Conservation (phyloP, 371 early-diverging fungal species). For the Mortierella sp. region DNA sequence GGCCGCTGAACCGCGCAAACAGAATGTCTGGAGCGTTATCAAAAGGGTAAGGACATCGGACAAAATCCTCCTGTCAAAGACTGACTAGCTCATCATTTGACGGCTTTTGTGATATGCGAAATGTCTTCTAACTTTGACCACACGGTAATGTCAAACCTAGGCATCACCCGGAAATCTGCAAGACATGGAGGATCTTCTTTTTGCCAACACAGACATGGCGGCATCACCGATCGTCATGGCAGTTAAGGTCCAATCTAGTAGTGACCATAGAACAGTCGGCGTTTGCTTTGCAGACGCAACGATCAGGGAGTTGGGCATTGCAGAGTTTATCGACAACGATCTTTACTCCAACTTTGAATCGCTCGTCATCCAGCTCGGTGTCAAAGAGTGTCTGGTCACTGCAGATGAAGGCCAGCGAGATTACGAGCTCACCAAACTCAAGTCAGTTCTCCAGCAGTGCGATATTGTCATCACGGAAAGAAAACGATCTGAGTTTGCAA, state of each 20-base stretch:
- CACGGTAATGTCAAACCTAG: slow-evolving; percentile 23
- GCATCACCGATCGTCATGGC: slow-evolving; percentile 87
- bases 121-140: not conserved
- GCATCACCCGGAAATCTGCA: slow-evolving; percentile 96
- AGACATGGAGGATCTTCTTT: slow-evolving; percentile 90
- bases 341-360: slow-evolving; percentile 93
- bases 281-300: slow-evolving; percentile 91
- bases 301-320: slow-evolving; percentile 77
- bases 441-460: slow-evolving; percentile 75
- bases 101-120: not conserved
- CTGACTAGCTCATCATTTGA: not conserved
- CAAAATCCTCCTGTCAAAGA: not conserved
- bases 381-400: slow-evolving; percentile 90
- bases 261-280: slow-evolving; percentile 78
- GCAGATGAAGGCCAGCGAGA: slow-evolving; percentile 64
- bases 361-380: slow-evolving; percentile 89
- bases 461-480: slow-evolving; percentile 78
- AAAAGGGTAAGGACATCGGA: slow-evolving; percentile 52
- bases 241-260: slow-evolving; percentile 65
- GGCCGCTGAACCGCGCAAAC: slow-evolving; percentile 64
- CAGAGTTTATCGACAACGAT: slow-evolving; percentile 94
- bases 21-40: slow-evolving; percentile 50
- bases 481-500: slow-evolving; percentile 70
- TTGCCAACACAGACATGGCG: slow-evolving; percentile 74
- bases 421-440: slow-evolving; percentile 76